Evolutionary conservation across 345 rosid genomes (phyloP).

Genomic region (Eucalyptus microcorys): DNA sequence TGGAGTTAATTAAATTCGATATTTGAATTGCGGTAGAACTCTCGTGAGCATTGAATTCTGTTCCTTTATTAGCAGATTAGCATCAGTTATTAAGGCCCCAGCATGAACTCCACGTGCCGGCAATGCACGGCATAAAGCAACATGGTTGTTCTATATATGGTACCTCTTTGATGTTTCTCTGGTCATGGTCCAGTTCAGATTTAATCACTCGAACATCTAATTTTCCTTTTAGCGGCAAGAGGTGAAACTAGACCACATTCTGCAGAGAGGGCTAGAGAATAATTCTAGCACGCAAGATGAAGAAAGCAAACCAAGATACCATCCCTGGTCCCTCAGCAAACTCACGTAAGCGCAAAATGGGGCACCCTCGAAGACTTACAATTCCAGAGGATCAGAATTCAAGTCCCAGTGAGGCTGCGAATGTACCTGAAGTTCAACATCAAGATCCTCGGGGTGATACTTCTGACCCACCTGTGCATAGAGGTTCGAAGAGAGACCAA

Average conservation of each 20-base stretch:
- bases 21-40: neutral
- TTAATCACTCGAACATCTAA: neutral
- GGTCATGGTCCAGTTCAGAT: neutral
- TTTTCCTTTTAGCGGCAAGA: neutral
- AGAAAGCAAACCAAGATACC: slow-evolving; percentile 26
- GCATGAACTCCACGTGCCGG: neutral
- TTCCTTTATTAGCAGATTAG: neutral
- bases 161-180: neutral
- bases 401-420: neutral
- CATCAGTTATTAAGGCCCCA: neutral
- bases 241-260: neutral
- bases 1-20: neutral
- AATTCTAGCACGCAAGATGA: slow-evolving; percentile 11
- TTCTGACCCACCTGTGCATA: slow-evolving; percentile 1
- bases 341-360: slow-evolving; percentile 54
- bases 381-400: neutral
- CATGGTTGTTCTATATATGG: neutral
- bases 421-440: slow-evolving; percentile 4
- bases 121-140: neutral
- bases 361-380: slow-evolving; percentile 65
- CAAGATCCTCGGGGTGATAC: slow-evolving; percentile 5
- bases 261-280: neutral
- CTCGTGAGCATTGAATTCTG: neutral
- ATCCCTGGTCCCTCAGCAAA: slow-evolving; percentile 21
- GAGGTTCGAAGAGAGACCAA: neutral